Base-by-base conservation (phyloP, 164 flowering plant species). In the Tetrastigma voinierianum region DNA sequence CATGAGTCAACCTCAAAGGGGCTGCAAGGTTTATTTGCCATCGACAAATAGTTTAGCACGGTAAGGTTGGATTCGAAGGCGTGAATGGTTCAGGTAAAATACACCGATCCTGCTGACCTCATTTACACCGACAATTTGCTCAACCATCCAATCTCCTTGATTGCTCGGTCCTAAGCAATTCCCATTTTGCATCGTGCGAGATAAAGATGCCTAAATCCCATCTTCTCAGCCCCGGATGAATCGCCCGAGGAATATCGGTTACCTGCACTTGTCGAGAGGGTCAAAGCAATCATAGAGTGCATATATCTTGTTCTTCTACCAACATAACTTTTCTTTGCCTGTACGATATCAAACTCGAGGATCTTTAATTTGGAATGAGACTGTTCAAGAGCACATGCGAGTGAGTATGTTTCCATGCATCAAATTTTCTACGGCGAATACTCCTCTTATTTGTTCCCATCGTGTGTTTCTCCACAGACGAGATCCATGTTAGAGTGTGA, bases 121-220 rank as follows among this genome's bases (percentile, higher is more conserved):
- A 64, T 95, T 84, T 49, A 95, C 85, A 18, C 98, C 96, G 21
- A 86, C 81, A 67, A 95, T 79, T 72, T 90, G 96, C 70, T 91
- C 98, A 65, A 95, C 96, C 89, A 91, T 87, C 97, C 96, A 95
- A 16, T 91, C 95, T 62, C 98, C 98, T 77, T 83, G 83, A 3
- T 96, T 95, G 23, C 91, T 81, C 12, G 95, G 85, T 51, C 93
- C 92, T 74, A 92, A 47, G 71, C 92, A 90, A 54, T 48, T 70
- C 45, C 97, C 98, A 70, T 78, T n/a, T 70, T 10, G 62, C 52
- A 63, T 90, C 97, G 65, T 90, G 82, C 53, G n/a, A 92, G 78
- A 80, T 92, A 92, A 60, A 95, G 87, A 81, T 95, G 99, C 61
- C 87, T 78, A 68, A 81, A 95, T 51, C 97, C 97, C 2, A 97